These are phyloP conservation scores for Curvularia lunata DNA, from an alignment of 2,329 filamentous ascomycete genomes.

Conservation along the genomic window DNA sequence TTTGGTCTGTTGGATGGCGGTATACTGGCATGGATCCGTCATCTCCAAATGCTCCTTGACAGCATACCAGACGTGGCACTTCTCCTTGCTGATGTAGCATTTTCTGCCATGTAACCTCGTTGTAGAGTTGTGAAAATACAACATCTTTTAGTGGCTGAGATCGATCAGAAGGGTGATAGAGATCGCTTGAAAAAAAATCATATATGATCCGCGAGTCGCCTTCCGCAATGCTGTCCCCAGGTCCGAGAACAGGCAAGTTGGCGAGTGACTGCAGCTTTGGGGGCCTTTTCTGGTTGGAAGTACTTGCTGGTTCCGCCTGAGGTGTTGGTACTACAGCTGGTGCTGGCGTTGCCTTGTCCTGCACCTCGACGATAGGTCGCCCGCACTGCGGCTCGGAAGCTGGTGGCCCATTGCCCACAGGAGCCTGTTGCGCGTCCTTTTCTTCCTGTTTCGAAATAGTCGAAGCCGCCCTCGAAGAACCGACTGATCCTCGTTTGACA, in stretches of 20 bases:
- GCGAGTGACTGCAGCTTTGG: slow-evolving; percentile 49
- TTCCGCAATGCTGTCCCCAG: slow-evolving; percentile 70
- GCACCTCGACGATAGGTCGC: neutral
- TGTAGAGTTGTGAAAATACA: slow-evolving; percentile 72
- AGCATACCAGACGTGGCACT: slow-evolving; percentile 88
- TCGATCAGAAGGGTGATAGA: slow-evolving; percentile 33
- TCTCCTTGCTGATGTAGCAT: slow-evolving; percentile 94
- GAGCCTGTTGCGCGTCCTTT: slow-evolving; percentile 5
- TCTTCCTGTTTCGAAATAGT: slow-evolving; percentile 19
- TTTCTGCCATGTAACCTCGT: slow-evolving; percentile 83
- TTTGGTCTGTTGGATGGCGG: slow-evolving; percentile 89
- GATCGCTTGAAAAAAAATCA: slow-evolving; percentile 65
- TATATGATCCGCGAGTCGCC: slow-evolving; percentile 79
- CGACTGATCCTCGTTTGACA: slow-evolving; percentile 19
- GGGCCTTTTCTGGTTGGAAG: slow-evolving; percentile 21
- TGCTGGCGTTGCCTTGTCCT: neutral
- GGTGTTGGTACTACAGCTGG: neutral
- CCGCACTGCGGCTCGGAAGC: neutral
- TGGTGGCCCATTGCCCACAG: slow-evolving; percentile 8
- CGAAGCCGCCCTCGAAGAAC: slow-evolving; percentile 16
- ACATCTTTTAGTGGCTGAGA: slow-evolving; percentile 57
- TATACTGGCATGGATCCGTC: slow-evolving; percentile 88
- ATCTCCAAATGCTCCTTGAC: slow-evolving; percentile 73
- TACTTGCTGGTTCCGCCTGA: neutral
- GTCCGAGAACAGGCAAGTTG: slow-evolving; percentile 51